Evolutionary conservation across 305 asterid genomes (phyloP).

Genomic region (Galium porrigens): DNA sequence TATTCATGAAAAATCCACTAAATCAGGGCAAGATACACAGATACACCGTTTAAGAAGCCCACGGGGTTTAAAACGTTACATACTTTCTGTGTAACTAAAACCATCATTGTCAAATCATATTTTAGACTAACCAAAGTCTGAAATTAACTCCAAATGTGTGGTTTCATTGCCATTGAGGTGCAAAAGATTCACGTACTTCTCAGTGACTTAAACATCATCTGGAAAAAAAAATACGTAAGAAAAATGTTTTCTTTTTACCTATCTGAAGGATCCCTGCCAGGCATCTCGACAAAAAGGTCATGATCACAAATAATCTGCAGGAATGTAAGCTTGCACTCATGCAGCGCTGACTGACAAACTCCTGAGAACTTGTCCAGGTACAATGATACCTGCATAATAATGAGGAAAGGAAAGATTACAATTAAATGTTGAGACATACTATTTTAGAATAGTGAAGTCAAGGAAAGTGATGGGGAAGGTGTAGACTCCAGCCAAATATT

Average conservation of each 20-base stretch:
- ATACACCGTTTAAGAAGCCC: background rate
- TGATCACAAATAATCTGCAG: slow-evolving; percentile 92
- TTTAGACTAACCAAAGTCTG: background rate
- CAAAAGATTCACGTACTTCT: background rate
- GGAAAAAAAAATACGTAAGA: background rate
- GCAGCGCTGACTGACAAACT: slow-evolving; percentile 82
- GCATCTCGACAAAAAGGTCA: slow-evolving; percentile 98
- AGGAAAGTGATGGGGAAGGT: background rate
- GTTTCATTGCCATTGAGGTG: background rate
- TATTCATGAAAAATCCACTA: background rate
- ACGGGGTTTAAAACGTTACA: no score
- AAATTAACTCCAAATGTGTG: background rate
- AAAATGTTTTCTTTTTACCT: slow-evolving; percentile 37
- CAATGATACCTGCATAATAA: slow-evolving; percentile 66
- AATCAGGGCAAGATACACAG: background rate
- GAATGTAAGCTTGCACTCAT: slow-evolving; percentile 94
- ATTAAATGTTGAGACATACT: slow-evolving; percentile 8
- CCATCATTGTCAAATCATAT: background rate
- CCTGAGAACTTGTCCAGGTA: slow-evolving; percentile 97
- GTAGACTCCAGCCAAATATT: background rate
- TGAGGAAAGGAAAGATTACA: slow-evolving; percentile 8
- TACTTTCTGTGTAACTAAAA: background rate
- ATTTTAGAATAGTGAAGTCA: background rate
- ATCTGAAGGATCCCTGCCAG: slow-evolving; percentile 98
- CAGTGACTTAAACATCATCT: background rate